Conservation (phyloP, 163 green algal species). For the Scenedesmus sp. region DNA sequence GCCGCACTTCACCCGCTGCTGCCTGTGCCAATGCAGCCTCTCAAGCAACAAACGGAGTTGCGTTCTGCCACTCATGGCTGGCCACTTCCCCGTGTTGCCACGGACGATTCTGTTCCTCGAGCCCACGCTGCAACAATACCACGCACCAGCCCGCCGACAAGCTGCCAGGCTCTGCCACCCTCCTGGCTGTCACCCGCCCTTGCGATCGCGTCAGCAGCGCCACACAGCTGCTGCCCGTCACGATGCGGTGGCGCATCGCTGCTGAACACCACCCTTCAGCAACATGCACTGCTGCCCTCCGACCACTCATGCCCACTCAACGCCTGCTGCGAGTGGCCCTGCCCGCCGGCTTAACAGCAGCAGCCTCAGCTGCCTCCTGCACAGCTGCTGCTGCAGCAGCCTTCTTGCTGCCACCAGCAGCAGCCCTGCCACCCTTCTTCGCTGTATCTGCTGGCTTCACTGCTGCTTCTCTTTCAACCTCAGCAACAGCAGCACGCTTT, state of each 20-base stretch:
- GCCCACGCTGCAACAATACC: background rate
- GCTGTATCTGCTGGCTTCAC: background rate
- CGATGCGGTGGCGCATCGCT: no score
- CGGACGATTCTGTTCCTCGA: no score
- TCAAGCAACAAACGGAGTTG: background rate
- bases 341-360: constrained; percentile 10
- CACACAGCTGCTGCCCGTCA: no score
- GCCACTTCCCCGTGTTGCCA: background rate
- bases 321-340: constrained; percentile 5
- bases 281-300: background rate
- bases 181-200: background rate
- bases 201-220: background rate
- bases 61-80: background rate
- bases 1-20: background rate
- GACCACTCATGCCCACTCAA: background rate
- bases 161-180: background rate
- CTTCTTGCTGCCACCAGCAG: constrained; percentile 15
- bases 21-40: background rate
- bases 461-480: background rate
- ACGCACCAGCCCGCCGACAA: background rate
- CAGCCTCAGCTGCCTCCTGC: background rate
- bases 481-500: background rate
- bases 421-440: constrained; percentile 11
- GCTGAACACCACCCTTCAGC: background rate
- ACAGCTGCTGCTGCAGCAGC: background rate